phyloP scores from a whole-genome alignment of 805 yeast genomes.

The Ascoidea asiatica region DNA sequence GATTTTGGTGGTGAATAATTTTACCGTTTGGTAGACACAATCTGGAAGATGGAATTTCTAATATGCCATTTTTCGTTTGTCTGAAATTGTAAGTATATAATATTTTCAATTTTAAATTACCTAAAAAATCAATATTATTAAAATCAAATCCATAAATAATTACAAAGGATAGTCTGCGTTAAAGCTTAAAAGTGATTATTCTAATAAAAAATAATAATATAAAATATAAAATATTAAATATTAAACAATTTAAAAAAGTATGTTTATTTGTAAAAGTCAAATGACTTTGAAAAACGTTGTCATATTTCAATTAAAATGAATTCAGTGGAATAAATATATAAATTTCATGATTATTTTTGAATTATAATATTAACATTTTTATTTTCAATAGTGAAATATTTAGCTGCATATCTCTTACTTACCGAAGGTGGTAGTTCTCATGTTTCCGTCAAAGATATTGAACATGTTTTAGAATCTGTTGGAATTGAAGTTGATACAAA shows the following conservation, averaged over 20 bases:
- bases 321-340: not conserved
- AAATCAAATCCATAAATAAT: constrained; percentile 4
- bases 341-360: not conserved
- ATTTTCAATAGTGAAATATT: constrained; percentile 66
- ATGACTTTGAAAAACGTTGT: not conserved
- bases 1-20: no score
- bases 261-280: constrained; percentile 1
- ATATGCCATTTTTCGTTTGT: no score
- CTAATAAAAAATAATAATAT: constrained; percentile 19
- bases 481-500: constrained; percentile 92
- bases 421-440: constrained; percentile 93
- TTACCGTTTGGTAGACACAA: no score
- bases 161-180: constrained; percentile 71
- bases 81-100: no score
- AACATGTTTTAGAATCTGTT: constrained; percentile 81
- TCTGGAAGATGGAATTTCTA: no score
- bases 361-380: not conserved
- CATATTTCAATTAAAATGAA: not conserved
- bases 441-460: constrained; percentile 89
- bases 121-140: no score
- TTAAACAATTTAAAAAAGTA: constrained; percentile 17
- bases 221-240: constrained; percentile 11
- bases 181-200: constrained; percentile 66
- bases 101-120: no score
- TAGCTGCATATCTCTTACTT: constrained; percentile 98